phyloP scores from a whole-genome alignment of 768 basidiomycete genomes.

The Amanita rimosa region DNA sequence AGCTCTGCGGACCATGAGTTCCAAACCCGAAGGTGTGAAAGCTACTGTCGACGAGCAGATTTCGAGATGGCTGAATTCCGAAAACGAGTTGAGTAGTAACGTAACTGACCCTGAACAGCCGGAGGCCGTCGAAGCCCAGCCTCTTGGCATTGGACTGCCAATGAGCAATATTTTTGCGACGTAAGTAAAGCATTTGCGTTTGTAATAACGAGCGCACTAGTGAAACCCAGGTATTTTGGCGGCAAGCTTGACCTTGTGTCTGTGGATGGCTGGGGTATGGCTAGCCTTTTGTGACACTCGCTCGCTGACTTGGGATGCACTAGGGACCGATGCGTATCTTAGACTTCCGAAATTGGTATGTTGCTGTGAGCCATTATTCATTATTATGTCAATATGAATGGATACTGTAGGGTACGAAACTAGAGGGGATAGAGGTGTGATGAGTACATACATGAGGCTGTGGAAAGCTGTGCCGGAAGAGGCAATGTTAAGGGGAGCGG shows the following conservation, averaged over 20 bases:
- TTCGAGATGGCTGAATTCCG: constrained; percentile 29
- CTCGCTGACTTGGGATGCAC: neutral
- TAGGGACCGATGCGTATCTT: constrained; percentile 77
- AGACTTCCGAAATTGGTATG: constrained; percentile 71
- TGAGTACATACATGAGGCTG: neutral
- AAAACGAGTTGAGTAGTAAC: constrained; percentile 7
- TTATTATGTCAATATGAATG: neutral
- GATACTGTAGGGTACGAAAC: constrained; percentile 60
- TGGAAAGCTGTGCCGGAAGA: neutral
- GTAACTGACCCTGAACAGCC: constrained; percentile 28
- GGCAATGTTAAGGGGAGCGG: constrained; percentile 2
- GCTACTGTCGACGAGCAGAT: constrained; percentile 81
- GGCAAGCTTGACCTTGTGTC: constrained; percentile 72
- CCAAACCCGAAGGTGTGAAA: constrained; percentile 49
- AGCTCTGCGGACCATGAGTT: constrained; percentile 52
- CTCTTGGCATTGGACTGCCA: constrained; percentile 74
- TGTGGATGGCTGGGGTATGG: constrained; percentile 71
- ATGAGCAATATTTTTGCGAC: constrained; percentile 88
- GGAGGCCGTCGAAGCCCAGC: constrained; percentile 39
- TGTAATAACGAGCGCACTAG: neutral
- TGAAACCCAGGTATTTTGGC: constrained; percentile 57
- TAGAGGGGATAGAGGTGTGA: constrained; percentile 76
- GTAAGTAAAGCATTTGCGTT: constrained; percentile 22
- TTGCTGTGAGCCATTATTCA: constrained; percentile 5
- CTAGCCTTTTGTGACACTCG: too few species aligned